Evolutionary conservation across 1,139 yeast genomes (phyloP).

Genomic region (Geotrichum aggregatum): DNA sequence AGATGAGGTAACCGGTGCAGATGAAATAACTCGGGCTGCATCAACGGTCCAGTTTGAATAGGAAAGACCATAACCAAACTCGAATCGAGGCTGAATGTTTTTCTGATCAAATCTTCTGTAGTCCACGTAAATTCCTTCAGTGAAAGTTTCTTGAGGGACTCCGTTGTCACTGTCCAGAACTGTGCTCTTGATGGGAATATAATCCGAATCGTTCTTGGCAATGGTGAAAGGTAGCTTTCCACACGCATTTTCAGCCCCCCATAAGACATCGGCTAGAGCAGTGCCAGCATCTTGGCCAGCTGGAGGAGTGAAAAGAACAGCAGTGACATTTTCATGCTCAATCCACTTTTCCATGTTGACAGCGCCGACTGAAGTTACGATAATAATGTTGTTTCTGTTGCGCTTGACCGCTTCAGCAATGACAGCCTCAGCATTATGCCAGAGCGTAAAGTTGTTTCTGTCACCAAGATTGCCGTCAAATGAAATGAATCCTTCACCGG

Average conservation of each 20-base stretch:
- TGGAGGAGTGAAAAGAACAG: conserved; percentile 53
- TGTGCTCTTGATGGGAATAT: conserved; percentile 48
- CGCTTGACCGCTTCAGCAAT: conserved; percentile 48
- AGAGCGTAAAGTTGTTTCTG: conserved; percentile 51
- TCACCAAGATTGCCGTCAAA: conserved; percentile 60
- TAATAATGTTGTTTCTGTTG: conserved; percentile 54
- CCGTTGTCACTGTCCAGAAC: conserved; percentile 26
- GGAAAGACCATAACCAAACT: conserved; percentile 60
- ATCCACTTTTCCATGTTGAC: conserved; percentile 58
- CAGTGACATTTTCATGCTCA: conserved; percentile 55
- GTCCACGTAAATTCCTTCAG: conserved; percentile 42
- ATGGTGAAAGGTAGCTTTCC: conserved; percentile 63
- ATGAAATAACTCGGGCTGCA: conserved; percentile 38
- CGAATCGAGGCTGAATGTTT: conserved; percentile 54
- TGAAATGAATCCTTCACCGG: conserved; percentile 58
- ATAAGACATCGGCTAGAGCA: conserved; percentile 49
- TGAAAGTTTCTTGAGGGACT: conserved; percentile 45
- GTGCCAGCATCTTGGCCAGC: conserved; percentile 54
- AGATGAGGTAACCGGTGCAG: conserved; percentile 45
- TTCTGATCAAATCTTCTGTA: conserved; percentile 54
- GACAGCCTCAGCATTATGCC: conserved; percentile 59
- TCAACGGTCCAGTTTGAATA: conserved; percentile 49
- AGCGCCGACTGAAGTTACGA: conserved; percentile 57
- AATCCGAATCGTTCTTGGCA: conserved; percentile 53
- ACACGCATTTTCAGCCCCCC: conserved; percentile 59